Percentiles rank a stretch among this genome's conserved stretches.
Evolutionary conservation across 345 rosid species (phyloP).

Genomic region (Bruguiera parviflora): DNA sequence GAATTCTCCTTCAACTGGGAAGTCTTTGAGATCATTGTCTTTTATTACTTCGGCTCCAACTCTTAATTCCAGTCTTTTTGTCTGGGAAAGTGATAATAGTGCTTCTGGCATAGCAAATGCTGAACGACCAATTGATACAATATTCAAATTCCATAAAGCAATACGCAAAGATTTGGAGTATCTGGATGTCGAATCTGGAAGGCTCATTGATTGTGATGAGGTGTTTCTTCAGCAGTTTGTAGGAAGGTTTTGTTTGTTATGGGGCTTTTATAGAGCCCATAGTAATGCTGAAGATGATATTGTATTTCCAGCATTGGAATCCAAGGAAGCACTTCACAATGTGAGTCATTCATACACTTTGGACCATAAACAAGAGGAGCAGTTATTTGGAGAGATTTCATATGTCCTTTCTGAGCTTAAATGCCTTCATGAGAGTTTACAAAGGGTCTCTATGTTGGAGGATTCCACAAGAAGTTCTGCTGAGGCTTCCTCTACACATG

Average conservation of each 20-base stretch:
- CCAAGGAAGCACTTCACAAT: conserved; percentile 90
- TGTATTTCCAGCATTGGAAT: conserved; percentile 87
- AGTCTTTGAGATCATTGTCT: conserved; percentile 48
- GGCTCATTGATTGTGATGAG: conserved; percentile 66
- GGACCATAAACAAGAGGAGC: conserved; percentile 90
- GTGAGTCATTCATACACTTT: conserved; percentile 91
- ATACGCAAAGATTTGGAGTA: conserved; percentile 58
- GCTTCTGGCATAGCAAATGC: conserved; percentile 34
- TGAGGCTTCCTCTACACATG: conserved; percentile 24
- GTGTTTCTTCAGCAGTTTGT: conserved; percentile 65
- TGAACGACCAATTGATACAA: conserved; percentile 53
- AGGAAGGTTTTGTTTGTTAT: conserved; percentile 77
- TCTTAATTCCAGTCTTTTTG: conserved; percentile 57
- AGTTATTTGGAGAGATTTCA: conserved; percentile 79
- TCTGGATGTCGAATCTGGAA: conserved; percentile 84
- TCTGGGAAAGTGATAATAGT: conserved; percentile 48
- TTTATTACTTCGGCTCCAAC: conserved; percentile 46
- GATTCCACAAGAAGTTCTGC: conserved; percentile 27
- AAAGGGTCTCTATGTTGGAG: conserved; percentile 25
- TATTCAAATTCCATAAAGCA: conserved; percentile 64
- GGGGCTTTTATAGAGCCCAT: conserved; percentile 94
- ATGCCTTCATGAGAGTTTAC: conserved; percentile 49
- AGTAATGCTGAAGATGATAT: conserved; percentile 97
- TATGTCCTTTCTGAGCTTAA: conserved; percentile 64
- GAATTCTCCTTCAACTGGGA: conserved; percentile 46